Base-by-base conservation (phyloP, 2,329 filamentous ascomycete species). In the Curvularia lunata region DNA sequence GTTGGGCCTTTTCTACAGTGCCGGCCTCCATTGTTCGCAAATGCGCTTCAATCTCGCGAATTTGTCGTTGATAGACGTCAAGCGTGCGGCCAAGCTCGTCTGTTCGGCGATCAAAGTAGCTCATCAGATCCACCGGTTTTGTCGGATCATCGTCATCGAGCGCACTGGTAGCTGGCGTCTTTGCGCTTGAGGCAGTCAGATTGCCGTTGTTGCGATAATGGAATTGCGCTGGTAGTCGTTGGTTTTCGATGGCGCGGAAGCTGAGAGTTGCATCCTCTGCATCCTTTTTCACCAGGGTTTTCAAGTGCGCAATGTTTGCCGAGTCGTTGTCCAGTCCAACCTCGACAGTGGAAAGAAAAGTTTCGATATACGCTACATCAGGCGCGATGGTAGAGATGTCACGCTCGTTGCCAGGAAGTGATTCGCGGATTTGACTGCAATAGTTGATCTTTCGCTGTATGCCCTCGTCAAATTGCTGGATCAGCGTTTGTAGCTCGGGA, bases 361-460 rank as follows among this genome's bases (percentile, higher is more conserved):
- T 80, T 53, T 82, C 81, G 50, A 90, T 83, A 67, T 87, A 86
- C 8, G 85, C 83, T 32, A 90, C 87, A 64, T 90, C 88, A 23
- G 84, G 83, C 2, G 85, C 83, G 30, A 96, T 82, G 42, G 84
- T 85, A 48, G 85, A 82, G 49, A 92, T 83, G 30, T 87, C 84
- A 37, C 85, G 80, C 10, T 85, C 85, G 67, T 92, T 86, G 3
- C 79, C 79, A 2, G 86, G 85, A 37, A 90, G 80, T 52, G 91
- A 85, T 61, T 80, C 79, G 40, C 91, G 88, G 56, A 94, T 88
- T 65, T 96, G 86, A 66, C 90, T 86, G 72, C 91, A 89, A 76
- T 89, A 88, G 58, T 81, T 76, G 70, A 96, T 92, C 73, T 95
- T 92, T 52, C 85, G 84, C 68, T 91, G 86, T 67, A 99, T 94